These are phyloP conservation scores for Fusarium oxysporum DNA, from an alignment of 2,329 filamentous ascomycete species.

Conservation along the genomic window DNA sequence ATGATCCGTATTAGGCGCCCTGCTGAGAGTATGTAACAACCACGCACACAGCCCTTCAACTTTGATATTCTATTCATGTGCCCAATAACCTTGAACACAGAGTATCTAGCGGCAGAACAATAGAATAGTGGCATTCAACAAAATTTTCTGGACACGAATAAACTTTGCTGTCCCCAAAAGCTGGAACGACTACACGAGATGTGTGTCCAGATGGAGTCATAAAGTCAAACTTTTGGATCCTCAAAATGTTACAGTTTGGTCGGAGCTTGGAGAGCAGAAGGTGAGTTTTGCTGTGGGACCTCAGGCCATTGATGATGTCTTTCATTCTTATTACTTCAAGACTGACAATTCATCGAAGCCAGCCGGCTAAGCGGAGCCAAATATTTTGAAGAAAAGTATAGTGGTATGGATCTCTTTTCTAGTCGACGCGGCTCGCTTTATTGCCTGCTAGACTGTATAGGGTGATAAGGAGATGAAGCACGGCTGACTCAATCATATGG, in stretches of 20 bases:
- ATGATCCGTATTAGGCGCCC: constrained; percentile 19
- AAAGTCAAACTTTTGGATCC: constrained; percentile 13
- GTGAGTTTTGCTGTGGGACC: constrained; percentile 8
- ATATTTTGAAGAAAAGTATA: constrained; percentile 8
- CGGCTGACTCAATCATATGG: constrained; percentile 33
- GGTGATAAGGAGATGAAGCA: constrained; percentile 9
- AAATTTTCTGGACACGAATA: not conserved
- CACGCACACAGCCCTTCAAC: not conserved
- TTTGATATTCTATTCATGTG: not conserved
- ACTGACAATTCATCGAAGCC: not conserved
- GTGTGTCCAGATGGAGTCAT: not conserved
- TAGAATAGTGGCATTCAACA: not conserved
- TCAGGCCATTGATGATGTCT: not conserved
- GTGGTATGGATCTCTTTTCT: not conserved
- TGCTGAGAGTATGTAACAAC: constrained; percentile 18
- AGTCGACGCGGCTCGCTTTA: not conserved
- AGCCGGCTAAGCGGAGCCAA: not conserved
- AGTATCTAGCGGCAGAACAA: not conserved
- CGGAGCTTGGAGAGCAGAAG: not conserved
- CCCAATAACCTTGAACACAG: not conserved
- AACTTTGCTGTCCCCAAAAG: not conserved
- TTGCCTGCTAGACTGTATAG: not conserved
- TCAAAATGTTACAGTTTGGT: not conserved
- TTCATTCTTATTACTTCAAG: not conserved
- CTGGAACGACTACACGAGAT: not conserved